Percentiles rank a stretch among this genome's conserved stretches.
Conservation (phyloP, 139 green algal genomes). For the Tetradesmus obliquus region DNA sequence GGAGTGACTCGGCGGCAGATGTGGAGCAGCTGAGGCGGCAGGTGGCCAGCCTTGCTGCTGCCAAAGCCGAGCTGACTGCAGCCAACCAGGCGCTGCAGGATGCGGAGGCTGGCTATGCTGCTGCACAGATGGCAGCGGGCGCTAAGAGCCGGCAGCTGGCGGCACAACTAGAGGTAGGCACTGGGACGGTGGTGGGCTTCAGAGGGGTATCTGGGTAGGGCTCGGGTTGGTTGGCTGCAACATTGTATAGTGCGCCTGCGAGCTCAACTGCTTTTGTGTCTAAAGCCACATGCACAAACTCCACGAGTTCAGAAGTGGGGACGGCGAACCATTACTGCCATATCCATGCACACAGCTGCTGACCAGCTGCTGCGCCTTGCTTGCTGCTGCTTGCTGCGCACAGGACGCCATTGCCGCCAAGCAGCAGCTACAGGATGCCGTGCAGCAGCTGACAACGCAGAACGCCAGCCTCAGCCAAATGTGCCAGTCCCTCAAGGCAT, state of each 20-base stretch:
- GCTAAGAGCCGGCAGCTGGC: constrained; percentile 5
- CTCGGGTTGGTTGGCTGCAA: no score
- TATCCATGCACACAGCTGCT: background rate
- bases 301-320: no score
- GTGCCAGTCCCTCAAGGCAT: constrained; percentile 20
- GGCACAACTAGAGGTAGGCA: constrained; percentile 3
- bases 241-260: no score
- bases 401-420: constrained; percentile 15
- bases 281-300: no score
- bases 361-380: background rate
- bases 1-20: constrained; percentile 11
- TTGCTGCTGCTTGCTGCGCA: background rate
- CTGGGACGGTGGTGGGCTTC: background rate
- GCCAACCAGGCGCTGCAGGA: constrained; percentile 23
- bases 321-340: no score
- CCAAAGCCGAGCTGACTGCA: background rate
- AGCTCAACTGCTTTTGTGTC: no score
- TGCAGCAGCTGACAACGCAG: constrained; percentile 28
- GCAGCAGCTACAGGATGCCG: constrained; percentile 6
- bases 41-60: constrained; percentile 11
- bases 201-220: background rate
- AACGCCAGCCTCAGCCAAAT: constrained; percentile 38
- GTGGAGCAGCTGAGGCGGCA: constrained; percentile 24
- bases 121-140: background rate
- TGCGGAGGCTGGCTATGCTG: constrained; percentile 34